phyloP scores from a whole-genome alignment of 2,329 filamentous ascomycete species.

The Botrytis sinoallii region DNA sequence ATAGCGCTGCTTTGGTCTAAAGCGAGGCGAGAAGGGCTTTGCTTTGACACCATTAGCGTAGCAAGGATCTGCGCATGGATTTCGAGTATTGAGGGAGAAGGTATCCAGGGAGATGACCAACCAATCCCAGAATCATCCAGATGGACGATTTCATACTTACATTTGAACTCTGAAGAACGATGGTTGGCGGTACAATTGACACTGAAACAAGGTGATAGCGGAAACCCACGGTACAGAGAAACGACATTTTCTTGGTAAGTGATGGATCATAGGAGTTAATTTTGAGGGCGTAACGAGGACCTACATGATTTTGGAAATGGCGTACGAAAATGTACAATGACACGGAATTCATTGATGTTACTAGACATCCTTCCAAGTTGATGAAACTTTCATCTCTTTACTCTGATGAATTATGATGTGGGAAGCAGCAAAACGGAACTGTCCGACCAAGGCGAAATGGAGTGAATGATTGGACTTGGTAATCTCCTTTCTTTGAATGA shows the following conservation, averaged over 20 bases:
- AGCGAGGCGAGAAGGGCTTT: slow-evolving; percentile 36
- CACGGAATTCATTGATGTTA: background rate
- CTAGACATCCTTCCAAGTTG: background rate
- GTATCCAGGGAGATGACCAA: slow-evolving; percentile 31
- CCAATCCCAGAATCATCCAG: slow-evolving; percentile 32
- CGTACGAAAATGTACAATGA: slow-evolving; percentile 4
- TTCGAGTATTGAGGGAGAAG: slow-evolving; percentile 36
- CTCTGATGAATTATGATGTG: background rate
- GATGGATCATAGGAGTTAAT: slow-evolving; percentile 7
- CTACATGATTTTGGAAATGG: background rate
- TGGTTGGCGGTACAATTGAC: slow-evolving; percentile 37
- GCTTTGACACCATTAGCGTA: slow-evolving; percentile 36
- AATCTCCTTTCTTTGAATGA: background rate
- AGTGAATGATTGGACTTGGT: background rate
- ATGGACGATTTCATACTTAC: slow-evolving; percentile 34
- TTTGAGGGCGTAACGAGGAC: slow-evolving; percentile 1
- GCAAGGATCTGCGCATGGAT: slow-evolving; percentile 37
- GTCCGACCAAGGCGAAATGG: background rate
- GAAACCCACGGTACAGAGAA: slow-evolving; percentile 32
- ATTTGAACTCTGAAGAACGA: slow-evolving; percentile 35
- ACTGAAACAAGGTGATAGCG: slow-evolving; percentile 29
- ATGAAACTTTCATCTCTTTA: background rate
- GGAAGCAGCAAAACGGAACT: background rate
- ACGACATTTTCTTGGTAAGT: slow-evolving; percentile 37
- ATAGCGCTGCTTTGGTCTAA: slow-evolving; percentile 36